A percentile compares a stretch with the other conserved stretches of the same genome.
Conservation (phyloP, 371 early-diverging fungal genomes). For the Lichtheimia ramosa region DNA sequence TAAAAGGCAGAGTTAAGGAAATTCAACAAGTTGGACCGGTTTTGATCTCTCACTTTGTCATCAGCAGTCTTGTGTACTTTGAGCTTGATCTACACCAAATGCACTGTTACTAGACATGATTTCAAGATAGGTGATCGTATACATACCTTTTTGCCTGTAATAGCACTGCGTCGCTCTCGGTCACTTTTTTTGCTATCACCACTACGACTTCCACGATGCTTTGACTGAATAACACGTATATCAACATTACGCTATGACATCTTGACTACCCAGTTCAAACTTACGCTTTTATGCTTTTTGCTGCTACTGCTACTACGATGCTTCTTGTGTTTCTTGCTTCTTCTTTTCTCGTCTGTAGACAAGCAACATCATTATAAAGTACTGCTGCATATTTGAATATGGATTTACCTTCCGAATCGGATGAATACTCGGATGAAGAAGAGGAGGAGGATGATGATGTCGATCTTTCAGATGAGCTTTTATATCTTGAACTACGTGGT, state of each 20-base stretch:
- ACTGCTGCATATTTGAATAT: neutral
- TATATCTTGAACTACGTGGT: neutral
- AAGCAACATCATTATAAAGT: neutral
- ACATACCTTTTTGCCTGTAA: constrained; percentile 35
- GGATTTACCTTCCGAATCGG: constrained; percentile 13
- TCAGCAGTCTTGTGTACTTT: constrained; percentile 31
- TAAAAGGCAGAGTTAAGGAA: constrained; percentile 37
- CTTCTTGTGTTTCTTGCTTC: constrained; percentile 14
- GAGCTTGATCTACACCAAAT: constrained; percentile 22
- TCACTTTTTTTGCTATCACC: constrained; percentile 4
- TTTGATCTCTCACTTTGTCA: constrained; percentile 31
- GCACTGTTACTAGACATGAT: neutral
- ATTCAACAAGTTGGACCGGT: constrained; percentile 30
- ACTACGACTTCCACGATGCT: constrained; percentile 2
- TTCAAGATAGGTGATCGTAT: too few relatives aligned
- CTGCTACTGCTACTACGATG: constrained; percentile 10
- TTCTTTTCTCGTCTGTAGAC: constrained; percentile 11
- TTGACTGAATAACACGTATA: neutral
- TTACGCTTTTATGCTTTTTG: constrained; percentile 19
- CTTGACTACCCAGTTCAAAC: neutral
- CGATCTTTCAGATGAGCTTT: constrained; percentile 4
- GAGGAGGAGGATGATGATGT: constrained; percentile 5
- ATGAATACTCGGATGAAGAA: constrained; percentile 4
- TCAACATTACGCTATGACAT: neutral
- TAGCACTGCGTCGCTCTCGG: constrained; percentile 23